Conservation (phyloP, 2,329 filamentous ascomycete genomes). For the Cadophora sp. region DNA sequence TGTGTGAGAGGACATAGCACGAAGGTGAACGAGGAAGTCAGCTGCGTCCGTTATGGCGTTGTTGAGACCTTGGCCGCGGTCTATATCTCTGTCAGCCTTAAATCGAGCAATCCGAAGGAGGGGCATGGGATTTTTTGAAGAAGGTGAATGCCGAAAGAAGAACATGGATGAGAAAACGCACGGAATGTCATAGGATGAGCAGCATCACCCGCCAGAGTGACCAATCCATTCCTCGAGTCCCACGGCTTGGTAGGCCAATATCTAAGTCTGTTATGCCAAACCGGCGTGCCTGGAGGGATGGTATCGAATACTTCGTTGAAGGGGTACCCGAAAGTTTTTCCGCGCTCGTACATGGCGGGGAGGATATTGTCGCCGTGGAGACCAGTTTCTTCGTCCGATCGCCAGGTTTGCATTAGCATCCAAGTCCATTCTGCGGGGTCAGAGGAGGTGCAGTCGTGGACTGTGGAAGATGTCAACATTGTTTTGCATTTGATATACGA, state of each 20-base stretch:
- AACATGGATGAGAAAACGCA: conserved; percentile 27
- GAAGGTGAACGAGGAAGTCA: conserved; percentile 33
- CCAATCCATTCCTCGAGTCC: conserved; percentile 52
- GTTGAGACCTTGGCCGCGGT: conserved; percentile 56
- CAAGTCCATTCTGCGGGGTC: conserved; percentile 37
- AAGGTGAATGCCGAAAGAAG: no score
- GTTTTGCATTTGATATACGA: not conserved
- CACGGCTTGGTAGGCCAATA: conserved; percentile 49
- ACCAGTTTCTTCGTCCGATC: conserved; percentile 29
- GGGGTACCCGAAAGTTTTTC: conserved; percentile 29
- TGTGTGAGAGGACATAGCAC: conserved; percentile 37
- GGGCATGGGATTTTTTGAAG: no score
- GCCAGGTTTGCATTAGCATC: conserved; percentile 39
- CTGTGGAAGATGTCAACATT: conserved; percentile 18
- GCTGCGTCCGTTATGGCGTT: conserved; percentile 52
- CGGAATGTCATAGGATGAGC: conserved; percentile 62
- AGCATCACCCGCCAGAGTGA: conserved; percentile 59
- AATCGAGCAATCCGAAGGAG: not conserved
- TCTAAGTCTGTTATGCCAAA: conserved; percentile 28
- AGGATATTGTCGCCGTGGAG: conserved; percentile 26
- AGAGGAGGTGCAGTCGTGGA: conserved; percentile 48
- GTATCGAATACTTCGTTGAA: conserved; percentile 45
- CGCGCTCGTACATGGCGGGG: conserved; percentile 30
- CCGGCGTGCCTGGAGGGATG: conserved; percentile 26
- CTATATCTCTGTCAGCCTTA: conserved; percentile 3